Base-by-base conservation (phyloP, 352 stramenopile species). In the Phytophthora aleatoria region DNA sequence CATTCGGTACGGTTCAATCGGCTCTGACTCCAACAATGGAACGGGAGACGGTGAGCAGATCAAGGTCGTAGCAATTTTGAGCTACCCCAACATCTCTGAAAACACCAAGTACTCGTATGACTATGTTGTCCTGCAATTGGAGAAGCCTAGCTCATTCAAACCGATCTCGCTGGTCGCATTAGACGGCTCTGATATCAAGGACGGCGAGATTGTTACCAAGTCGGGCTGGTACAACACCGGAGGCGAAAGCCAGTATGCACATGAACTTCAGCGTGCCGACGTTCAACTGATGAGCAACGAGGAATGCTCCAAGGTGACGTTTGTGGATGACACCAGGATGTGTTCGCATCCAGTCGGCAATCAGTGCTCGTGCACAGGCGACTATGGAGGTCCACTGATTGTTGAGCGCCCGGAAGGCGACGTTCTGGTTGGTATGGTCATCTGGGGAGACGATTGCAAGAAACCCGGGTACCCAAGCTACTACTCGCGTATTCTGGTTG, bases 331-430 rank as follows among this genome's bases (percentile, higher is more conserved):
- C 15, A 64, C 74, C 20, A 82, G 83, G 64, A 16, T 85, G 20
- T 87, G 77, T 42, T 74, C 73, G 6, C 73, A 73, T 7, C 67
- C 74, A 1, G 24, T 71, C 11, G 53, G 38, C 13, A 64, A 64
- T 7, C 20, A 54, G 16, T 35, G 71, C 31, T 79, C 77, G 28
- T 87, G 79, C 57, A 73, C 81, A 41, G 76, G 76, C 30, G 75
- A 83, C 66, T 89, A 78, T n/a, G 73, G 77, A 7, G 77, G 79
- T 11, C 75, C 77, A 3, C 58, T 89, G 9, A 77, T 73, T 11
- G 43, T 69, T 16, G 61, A 77, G n/a, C 53, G 53, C 3, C 61
- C 61, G 8, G 45, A 57, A 15, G 48, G 63, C 7, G 73, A 80
- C 10, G 39, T 69, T 15, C 52, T 83, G 3, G 42, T 89, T 16